phyloP scores from a whole-genome alignment of 208 protist genomes.

The Leishmania mexicana region DNA sequence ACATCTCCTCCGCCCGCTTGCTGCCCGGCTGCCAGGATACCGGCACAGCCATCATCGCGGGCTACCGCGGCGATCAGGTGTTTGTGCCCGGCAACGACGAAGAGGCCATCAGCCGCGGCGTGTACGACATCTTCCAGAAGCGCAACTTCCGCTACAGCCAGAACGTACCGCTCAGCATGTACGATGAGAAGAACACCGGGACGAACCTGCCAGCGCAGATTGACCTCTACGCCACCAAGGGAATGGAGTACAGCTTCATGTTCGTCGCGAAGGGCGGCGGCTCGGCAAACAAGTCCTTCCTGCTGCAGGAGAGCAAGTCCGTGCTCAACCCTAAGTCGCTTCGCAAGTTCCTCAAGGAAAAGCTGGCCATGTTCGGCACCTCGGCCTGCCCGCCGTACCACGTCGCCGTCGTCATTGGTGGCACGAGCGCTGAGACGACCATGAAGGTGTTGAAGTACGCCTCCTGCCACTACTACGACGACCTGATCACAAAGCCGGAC shows the following conservation, averaged over 20 bases:
- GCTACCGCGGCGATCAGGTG: conserved; percentile 96
- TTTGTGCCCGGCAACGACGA: conserved; percentile 94
- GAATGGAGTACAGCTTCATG: conserved; percentile 95
- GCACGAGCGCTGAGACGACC: conserved; percentile 95
- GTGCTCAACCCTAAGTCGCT: conserved; percentile 94
- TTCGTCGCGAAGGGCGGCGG: conserved; percentile 98
- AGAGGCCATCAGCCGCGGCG: conserved; percentile 91
- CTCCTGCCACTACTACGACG: conserved; percentile 93
- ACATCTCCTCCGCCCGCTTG: conserved; percentile 91
- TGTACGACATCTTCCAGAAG: conserved; percentile 95
- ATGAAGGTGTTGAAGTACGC: conserved; percentile 97
- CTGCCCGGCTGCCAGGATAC: conserved; percentile 97
- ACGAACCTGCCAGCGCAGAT: conserved; percentile 98
- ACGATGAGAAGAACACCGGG: conserved; percentile 97
- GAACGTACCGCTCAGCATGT: conserved; percentile 96
- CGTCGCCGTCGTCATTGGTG: conserved; percentile 96
- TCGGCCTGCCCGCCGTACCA: conserved; percentile 98
- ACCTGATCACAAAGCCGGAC: conserved; percentile 93
- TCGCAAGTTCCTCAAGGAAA: conserved; percentile 93
- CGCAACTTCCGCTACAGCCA: conserved; percentile 97
- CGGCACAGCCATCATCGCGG: conserved; percentile 96
- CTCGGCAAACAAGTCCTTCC: conserved; percentile 97
- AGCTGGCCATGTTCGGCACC: conserved; percentile 94
- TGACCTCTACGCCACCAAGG: conserved; percentile 95
- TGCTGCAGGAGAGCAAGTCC: conserved; percentile 97